These are phyloP conservation scores for Trichoderma citrinoviride DNA, from an alignment of 2,329 filamentous ascomycete genomes.

Conservation along the genomic window DNA sequence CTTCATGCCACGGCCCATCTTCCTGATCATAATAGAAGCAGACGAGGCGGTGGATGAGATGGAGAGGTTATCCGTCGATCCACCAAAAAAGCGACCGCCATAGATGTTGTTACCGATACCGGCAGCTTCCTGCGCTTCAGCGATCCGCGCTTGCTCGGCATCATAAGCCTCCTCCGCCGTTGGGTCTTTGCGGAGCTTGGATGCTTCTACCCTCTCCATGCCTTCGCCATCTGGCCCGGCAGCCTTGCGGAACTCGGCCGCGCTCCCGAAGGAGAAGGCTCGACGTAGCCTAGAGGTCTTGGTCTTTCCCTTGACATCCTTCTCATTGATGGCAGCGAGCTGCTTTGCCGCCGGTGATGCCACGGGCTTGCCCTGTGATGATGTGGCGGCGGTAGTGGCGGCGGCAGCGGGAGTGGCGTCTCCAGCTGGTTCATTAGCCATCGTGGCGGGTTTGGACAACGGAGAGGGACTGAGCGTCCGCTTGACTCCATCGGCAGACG, in stretches of 20 bases:
- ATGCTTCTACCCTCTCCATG: constrained; percentile 36
- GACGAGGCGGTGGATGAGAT: constrained; percentile 88
- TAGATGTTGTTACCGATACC: constrained; percentile 95
- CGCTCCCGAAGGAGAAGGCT: constrained; percentile 95
- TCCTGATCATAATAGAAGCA: constrained; percentile 89
- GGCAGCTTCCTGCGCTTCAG: constrained; percentile 84
- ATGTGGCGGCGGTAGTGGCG: constrained; percentile 30
- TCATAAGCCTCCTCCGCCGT: constrained; percentile 65
- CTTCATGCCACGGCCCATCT: constrained; percentile 99
- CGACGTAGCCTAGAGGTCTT: constrained; percentile 84
- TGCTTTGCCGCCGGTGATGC: constrained; percentile 78
- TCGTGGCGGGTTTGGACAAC: constrained; percentile 67
- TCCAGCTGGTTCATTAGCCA: constrained; percentile 53
- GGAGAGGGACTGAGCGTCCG: constrained; percentile 67
- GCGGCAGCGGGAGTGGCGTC: constrained; percentile 36
- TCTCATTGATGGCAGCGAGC: constrained; percentile 81
- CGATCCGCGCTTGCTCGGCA: constrained; percentile 87
- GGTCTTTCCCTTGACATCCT: constrained; percentile 72
- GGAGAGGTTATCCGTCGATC: constrained; percentile 92
- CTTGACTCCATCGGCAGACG: constrained; percentile 65
- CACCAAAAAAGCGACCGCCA: constrained; percentile 78
- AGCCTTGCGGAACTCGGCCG: constrained; percentile 80
- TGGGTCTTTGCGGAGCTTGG: constrained; percentile 66
- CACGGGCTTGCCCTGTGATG: constrained; percentile 37
- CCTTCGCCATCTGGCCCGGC: constrained; percentile 58